phyloP scores from a whole-genome alignment of 176 grass and related monocot species.

The Zizania latifolia region DNA sequence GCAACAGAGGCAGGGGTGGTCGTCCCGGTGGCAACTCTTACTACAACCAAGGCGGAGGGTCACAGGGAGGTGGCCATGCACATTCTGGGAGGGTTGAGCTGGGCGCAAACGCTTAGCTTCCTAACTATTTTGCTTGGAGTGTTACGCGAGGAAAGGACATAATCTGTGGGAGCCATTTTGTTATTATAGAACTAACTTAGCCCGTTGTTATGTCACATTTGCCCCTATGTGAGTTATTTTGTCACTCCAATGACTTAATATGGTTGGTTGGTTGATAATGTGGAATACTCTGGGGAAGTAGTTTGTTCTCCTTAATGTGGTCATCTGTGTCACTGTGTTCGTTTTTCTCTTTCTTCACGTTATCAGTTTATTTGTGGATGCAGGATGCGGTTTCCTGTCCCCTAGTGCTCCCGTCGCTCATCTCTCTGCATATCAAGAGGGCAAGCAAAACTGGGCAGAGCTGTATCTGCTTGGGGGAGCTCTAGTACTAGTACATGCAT shows the following conservation, averaged over 20 bases:
- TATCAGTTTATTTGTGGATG: too few relatives aligned
- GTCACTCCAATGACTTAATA: slow-evolving; percentile 37
- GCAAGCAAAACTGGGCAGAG: too few relatives aligned
- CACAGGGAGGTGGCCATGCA: slow-evolving; percentile 34
- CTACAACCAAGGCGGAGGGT: slow-evolving; percentile 42
- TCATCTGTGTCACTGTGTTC: background rate
- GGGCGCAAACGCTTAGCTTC: slow-evolving; percentile 44
- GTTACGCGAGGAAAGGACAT: slow-evolving; percentile 22
- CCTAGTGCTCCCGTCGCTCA: too few relatives aligned
- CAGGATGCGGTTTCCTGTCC: too few relatives aligned
- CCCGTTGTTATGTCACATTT: slow-evolving; percentile 28
- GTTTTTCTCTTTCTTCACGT: too few relatives aligned
- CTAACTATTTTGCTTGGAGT: slow-evolving; percentile 28
- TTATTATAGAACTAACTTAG: slow-evolving; percentile 62
- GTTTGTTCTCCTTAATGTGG: background rate
- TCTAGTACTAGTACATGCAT: too few relatives aligned
- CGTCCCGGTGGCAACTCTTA: slow-evolving; percentile 40
- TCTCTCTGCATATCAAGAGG: too few relatives aligned
- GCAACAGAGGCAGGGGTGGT: slow-evolving; percentile 51
- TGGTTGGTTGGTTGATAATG: slow-evolving; percentile 51
- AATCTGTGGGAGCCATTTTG: slow-evolving; percentile 42
- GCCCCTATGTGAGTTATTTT: slow-evolving; percentile 36
- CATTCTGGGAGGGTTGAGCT: slow-evolving; percentile 34
- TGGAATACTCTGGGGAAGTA: slow-evolving; percentile 25
- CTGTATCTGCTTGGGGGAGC: too few relatives aligned